A percentile compares a stretch with the other conserved stretches of the same genome.
Evolutionary conservation across 805 yeast genomes (phyloP).

Genomic region (Saccharomycopsis sp.): DNA sequence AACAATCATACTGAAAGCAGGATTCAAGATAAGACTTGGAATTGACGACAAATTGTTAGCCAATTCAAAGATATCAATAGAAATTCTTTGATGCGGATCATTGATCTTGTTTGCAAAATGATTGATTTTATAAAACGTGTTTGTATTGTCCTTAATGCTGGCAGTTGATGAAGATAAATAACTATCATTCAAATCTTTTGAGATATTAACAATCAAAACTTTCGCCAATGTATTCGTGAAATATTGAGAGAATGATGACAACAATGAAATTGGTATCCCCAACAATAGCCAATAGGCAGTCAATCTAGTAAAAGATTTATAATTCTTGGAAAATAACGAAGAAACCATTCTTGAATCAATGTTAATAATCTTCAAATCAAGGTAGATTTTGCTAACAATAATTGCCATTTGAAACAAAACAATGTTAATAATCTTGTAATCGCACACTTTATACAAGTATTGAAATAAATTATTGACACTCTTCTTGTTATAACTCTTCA

Average conservation of each 20-base stretch:
- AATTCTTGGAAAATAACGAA: conserved; percentile 63
- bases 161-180: conserved; percentile 50
- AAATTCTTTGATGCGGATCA: conserved; percentile 79
- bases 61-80: conserved; percentile 72
- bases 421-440: conserved; percentile 25
- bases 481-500: no score
- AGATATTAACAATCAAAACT: conserved; percentile 55
- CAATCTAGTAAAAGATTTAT: conserved; percentile 54
- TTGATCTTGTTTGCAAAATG: conserved; percentile 49
- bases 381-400: conserved; percentile 58
- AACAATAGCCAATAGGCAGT: conserved; percentile 72
- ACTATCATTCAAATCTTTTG: conserved; percentile 54
- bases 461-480: conserved; percentile 16
- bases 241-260: conserved; percentile 63
- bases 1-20: conserved; percentile 16
- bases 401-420: conserved; percentile 49
- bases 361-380: conserved; percentile 77
- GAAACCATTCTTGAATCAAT: conserved; percentile 84
- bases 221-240: conserved; percentile 52
- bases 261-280: conserved; percentile 80
- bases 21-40: conserved; percentile 64
- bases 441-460: conserved; percentile 6
- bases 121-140: conserved; percentile 67
- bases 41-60: conserved; percentile 63
- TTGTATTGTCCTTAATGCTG: conserved; percentile 35